Evolutionary conservation across 352 stramenopile genomes (phyloP).

Genomic region (Globisporangium barbulae): DNA sequence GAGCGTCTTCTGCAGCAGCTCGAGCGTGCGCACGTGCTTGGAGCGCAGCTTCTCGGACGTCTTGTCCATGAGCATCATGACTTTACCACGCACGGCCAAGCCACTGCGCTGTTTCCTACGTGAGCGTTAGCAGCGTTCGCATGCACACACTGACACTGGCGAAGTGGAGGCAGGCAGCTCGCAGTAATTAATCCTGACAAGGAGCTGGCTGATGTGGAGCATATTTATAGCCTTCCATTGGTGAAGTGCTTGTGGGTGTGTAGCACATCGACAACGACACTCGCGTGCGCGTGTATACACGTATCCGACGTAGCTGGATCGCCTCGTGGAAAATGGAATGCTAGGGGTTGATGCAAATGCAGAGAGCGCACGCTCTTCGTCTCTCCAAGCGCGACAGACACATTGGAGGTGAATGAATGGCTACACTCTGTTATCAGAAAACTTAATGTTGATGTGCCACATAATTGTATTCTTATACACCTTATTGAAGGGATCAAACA

Average conservation of each 20-base stretch:
- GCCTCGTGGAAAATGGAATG: too few species aligned
- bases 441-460: not conserved
- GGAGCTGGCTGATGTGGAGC: not conserved
- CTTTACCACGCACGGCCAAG: not conserved
- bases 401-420: not conserved
- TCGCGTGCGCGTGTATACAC: too few species aligned
- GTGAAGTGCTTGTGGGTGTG: too few species aligned
- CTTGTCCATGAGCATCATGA: slow-evolving; percentile 55
- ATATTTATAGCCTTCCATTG: not conserved
- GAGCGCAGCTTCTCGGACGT: slow-evolving; percentile 67
- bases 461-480: not conserved
- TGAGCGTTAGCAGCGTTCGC: not conserved
- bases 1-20: slow-evolving; percentile 75
- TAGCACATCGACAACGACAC: too few species aligned
- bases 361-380: too few species aligned
- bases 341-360: too few species aligned
- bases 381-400: too few species aligned
- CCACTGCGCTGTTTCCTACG: too few species aligned
- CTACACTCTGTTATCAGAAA: not conserved
- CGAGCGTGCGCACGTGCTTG: slow-evolving; percentile 77
- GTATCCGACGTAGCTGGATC: too few species aligned
- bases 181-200: not conserved
- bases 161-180: not conserved
- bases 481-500: not conserved
- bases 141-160: not conserved